Base-by-base conservation (phyloP, 148 eudicot species). In the Persicaria tinctoria region DNA sequence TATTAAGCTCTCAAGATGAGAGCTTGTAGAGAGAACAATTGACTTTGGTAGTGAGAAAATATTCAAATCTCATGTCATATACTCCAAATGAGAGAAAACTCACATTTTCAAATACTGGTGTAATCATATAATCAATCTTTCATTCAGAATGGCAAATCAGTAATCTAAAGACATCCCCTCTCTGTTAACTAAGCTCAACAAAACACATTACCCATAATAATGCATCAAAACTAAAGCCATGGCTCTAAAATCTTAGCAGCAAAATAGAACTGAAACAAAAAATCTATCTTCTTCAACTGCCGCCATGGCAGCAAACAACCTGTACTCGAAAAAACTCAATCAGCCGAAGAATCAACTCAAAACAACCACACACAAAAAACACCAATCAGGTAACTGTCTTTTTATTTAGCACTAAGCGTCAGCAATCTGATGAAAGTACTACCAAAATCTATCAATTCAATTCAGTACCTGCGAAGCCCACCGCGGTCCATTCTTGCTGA, bases 381-480 rank as follows among this genome's bases (percentile, higher is more conserved):
- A 23, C 27, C 68, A 60, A 60, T 60, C 68, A 38, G 8, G 4
- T 60, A 32, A 8, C 14, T n/a, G 16, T 53, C 17, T 9, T 9
- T 10, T 10, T 20, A 23, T 10, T 23, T 27, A 60, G 68, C 68
- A 60, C 41, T 2, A 56, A 7, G 63, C 27, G 20, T 57, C 8
- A 1, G 53, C 53, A 50, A 8, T 50, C 53, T 0, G 12, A 7
- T 10, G 0, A 50, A 50, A 11, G 11, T 2, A 0, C 53, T 12
- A 17, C 62, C 32, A 57, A 57, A 6, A 57, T 57, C 27, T 11
- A 60, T 60, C 14, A 60, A 9, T 18, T 23, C 13, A 44, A 60
- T 27, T 88, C 84, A 94, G 81, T 87, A 91, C 84, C 98, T 85
- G 73, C 95, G 81, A 5, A 86, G 87, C 76, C 84, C 86, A 9